These are phyloP conservation scores for Hippophae tibetana DNA, from an alignment of 306 rosid genomes.

Conservation along the genomic window DNA sequence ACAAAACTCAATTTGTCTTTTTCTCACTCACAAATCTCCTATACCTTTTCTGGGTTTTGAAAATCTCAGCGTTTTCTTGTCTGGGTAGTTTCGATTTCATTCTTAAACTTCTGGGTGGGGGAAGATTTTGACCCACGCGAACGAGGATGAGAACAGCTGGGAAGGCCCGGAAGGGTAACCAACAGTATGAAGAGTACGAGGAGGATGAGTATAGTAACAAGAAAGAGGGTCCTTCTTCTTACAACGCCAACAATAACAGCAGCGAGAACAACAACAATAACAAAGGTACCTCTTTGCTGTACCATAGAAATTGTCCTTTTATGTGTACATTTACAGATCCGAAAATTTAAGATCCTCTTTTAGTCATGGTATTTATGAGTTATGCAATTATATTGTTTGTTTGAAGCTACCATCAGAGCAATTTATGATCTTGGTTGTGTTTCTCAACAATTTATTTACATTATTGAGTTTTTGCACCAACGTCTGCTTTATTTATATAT, in stretches of 20 bases:
- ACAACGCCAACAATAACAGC: constrained; percentile 26
- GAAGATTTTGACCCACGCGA: constrained; percentile 9
- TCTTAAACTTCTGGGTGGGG: neutral
- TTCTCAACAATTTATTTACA: neutral
- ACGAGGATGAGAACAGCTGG: constrained; percentile 55
- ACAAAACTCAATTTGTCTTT: neutral
- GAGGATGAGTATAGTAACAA: constrained; percentile 61
- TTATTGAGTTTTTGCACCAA: too few species aligned
- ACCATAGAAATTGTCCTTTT: neutral
- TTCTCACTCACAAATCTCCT: constrained; percentile 4
- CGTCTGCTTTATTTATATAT: too few species aligned
- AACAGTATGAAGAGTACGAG: constrained; percentile 84
- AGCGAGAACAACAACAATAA: too few species aligned
- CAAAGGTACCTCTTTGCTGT: constrained; percentile 44
- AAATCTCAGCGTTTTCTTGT: constrained; percentile 10
- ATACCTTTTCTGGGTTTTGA: neutral
- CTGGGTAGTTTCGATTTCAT: constrained; percentile 15
- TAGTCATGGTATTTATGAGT: constrained; percentile 2
- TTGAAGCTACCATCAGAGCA: neutral
- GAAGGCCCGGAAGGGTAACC: constrained; percentile 42
- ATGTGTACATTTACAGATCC: constrained; percentile 39
- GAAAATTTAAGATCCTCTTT: constrained; percentile 13
- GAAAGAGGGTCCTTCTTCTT: constrained; percentile 73
- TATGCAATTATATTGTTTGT: neutral
- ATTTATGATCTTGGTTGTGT: neutral